These are phyloP conservation scores for Canna indica DNA, from an alignment of 176 grass and related monocot species.

Conservation along the genomic window DNA sequence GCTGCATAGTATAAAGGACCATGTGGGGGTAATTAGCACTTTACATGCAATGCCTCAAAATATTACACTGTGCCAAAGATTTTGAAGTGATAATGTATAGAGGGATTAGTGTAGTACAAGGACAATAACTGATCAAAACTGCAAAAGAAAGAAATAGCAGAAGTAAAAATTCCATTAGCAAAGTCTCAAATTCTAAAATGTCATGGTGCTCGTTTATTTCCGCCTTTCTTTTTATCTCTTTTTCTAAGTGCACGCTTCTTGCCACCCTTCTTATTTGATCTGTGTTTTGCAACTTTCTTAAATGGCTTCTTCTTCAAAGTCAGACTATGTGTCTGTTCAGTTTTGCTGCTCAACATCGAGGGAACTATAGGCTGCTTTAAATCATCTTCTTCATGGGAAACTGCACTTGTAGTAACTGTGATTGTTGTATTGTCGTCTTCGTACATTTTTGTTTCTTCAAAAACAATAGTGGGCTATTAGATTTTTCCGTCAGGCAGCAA, in stretches of 20 bases:
- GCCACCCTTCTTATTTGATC: slow-evolving; percentile 28
- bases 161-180: too few species aligned
- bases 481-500: neutral
- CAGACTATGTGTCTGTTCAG: slow-evolving; percentile 27
- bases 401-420: slow-evolving; percentile 65
- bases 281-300: slow-evolving; percentile 40
- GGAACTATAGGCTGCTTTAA: slow-evolving; percentile 11
- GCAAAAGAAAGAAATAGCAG: too few species aligned
- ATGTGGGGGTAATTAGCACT: too few species aligned
- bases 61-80: too few species aligned
- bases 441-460: slow-evolving; percentile 75
- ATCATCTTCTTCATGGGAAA: slow-evolving; percentile 34
- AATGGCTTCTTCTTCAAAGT: slow-evolving; percentile 49
- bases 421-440: slow-evolving; percentile 58
- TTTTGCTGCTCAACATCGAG: slow-evolving; percentile 2
- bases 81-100: too few species aligned
- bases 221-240: slow-evolving; percentile 25
- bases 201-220: slow-evolving; percentile 18
- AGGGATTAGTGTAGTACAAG: too few species aligned
- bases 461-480: neutral
- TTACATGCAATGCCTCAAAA: too few species aligned
- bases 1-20: too few species aligned
- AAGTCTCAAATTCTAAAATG: too few species aligned
- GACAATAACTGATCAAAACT: too few species aligned
- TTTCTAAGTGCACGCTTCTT: slow-evolving; percentile 3